Evolutionary conservation across 2,329 filamentous ascomycete genomes (phyloP), one percentile per base, ranked within the genome.

Genomic region (Bipolaris gigantea): DNA sequence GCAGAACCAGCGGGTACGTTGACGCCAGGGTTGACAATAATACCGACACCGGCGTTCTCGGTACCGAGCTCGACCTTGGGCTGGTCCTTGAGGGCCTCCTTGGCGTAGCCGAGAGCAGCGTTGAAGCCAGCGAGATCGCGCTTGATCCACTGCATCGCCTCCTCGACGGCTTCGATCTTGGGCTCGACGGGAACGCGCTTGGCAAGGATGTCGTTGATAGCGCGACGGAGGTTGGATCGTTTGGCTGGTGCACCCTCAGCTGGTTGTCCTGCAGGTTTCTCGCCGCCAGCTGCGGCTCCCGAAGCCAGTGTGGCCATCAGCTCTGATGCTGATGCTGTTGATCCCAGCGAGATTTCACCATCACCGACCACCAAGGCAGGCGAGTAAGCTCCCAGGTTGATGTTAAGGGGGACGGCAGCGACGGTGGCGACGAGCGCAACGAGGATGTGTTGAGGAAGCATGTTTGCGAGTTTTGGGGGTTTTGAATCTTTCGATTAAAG

Each of bases 281-380:
- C 59, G n/a, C 30, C 41, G 21, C 11, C 41, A 38, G 40, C 48
- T 6, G 46, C 69, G 19, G 73, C 76, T 19, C 77, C 77, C 15
- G 76, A 76, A 34, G 77, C 71, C 38, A 80, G 73, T 10, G 78
- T 76, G 35, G 76, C 71, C 72, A 80, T 77, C 58, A 80, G 59
- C 50, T 73, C 69, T 33, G 72, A 73, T 15, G 75, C 77, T 55
- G 69, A 71, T 67, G 73, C 71, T 45, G 72, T 75, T 3, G 72
- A 75, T 55, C 75, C 76, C 48, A 81, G 77, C 45, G 77, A 78
- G 53, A 81, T 80, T 67, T 79, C 79, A 71, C 79, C 79, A 74
- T 81, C 79, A 79, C 79, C 79, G 72, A 81, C 79, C 72, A 81
- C 79, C 73, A 80, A 62, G 61, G 79, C 79, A 45, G 79, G 79